Evolutionary conservation across 352 stramenopile species (phyloP), one percentile per base, ranked within the genome.

Genomic region (Globisporangium abappressorium): DNA sequence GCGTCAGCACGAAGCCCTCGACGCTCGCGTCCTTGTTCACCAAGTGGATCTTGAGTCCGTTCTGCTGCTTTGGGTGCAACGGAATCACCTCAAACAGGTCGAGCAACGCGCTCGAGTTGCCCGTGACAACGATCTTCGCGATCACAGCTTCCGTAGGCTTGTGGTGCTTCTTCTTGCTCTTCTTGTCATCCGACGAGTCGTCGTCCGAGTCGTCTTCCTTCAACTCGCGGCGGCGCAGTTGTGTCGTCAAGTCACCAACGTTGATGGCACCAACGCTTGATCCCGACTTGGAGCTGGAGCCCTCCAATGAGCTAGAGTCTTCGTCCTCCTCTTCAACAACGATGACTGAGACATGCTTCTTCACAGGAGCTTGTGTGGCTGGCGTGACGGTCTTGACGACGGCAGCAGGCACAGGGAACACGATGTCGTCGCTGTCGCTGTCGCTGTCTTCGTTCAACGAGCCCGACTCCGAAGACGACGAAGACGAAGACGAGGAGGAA

Each of bases 81-180:
- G 78, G 65, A 11, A 72, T 64, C 51, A 75, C 75, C 38, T 91
- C 79, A 15, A 89, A 70, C 33, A 82, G 55, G 5, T 80, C 60
- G 2, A 90, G 63, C 58, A 91, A 57, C 26, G 80, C 79, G 8
- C 71, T 74, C 64, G 82, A 89, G 73, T 88, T 84, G 61, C 82
- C 77, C 47, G 75, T 80, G 57, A 91, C 66, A 57, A 84, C 74
- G 47, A 91, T 77, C 56, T 70, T 84, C 36, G 80, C 80, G 57
- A 87, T 76, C 2, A 88, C 59, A 4, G 55, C 59, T 63, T 80
- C 73, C 11, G 73, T 66, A 18, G 62, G 36, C 38, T 56, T 18
- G 18, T 57, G 36, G 36, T 57, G 33, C 22, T 60, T 60, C 41
- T 60, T 60, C 41, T 70, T 73, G 54, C 62, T 55, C 61, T 73